Evolutionary conservation across 2,329 filamentous ascomycete genomes (phyloP).

Genomic region (Diplodia corticola): DNA sequence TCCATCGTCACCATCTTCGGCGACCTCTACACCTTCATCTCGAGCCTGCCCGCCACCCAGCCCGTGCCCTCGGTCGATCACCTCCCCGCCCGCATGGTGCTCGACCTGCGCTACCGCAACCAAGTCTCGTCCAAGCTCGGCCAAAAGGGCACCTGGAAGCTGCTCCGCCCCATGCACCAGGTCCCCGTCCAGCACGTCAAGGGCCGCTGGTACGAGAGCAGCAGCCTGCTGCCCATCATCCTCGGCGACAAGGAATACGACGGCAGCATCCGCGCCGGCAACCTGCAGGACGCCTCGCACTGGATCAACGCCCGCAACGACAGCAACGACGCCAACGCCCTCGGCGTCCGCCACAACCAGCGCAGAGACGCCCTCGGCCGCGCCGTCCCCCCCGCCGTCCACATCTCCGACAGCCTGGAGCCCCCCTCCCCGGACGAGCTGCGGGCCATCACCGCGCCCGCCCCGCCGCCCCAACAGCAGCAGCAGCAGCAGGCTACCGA

Average conservation of each 20-base stretch:
- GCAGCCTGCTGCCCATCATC: conserved; percentile 49
- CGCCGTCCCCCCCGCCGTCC: conserved; percentile 41
- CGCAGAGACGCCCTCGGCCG: conserved; percentile 46
- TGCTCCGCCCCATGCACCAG: conserved; percentile 25
- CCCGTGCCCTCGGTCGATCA: conserved; percentile 40
- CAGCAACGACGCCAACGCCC: conserved; percentile 28
- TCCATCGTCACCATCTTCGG: conserved; percentile 42
- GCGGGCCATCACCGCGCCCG: background rate
- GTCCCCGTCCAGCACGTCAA: conserved; percentile 53
- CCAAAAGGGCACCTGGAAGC: conserved; percentile 27
- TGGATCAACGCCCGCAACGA: conserved; percentile 53
- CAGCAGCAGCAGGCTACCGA: conserved; percentile 19
- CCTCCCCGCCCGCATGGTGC: conserved; percentile 53
- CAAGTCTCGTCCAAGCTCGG: conserved; percentile 42
- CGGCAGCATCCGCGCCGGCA: conserved; percentile 40
- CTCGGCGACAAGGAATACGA: conserved; percentile 35
- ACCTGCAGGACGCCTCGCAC: conserved; percentile 44
- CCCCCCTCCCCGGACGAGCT: conserved; percentile 29
- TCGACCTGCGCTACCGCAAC: conserved; percentile 54
- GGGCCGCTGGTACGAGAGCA: conserved; percentile 62
- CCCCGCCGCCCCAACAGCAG: too few species aligned
- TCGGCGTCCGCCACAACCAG: conserved; percentile 34
- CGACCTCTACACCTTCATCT: conserved; percentile 54
- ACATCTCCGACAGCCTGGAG: conserved; percentile 44
- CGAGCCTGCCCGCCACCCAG: conserved; percentile 34